Percentiles rank a stretch among this genome's conserved stretches.
phyloP scores from a whole-genome alignment of 2,329 filamentous ascomycete species.

The Periconia sp. region DNA sequence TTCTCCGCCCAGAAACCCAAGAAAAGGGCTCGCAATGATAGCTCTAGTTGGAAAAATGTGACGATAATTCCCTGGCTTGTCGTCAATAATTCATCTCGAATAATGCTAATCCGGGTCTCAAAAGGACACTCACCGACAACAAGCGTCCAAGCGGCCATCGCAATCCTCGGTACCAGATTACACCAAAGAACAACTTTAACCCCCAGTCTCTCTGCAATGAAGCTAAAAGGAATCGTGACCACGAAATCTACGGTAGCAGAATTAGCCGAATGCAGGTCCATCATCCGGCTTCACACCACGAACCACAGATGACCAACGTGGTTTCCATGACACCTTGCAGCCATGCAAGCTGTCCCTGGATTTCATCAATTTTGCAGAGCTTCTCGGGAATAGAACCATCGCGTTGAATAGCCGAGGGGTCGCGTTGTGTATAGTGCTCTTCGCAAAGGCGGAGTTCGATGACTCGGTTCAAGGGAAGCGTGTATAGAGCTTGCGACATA shows the following conservation, averaged over 20 bases:
- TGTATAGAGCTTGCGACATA: constrained; percentile 40
- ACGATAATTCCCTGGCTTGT: constrained; percentile 27
- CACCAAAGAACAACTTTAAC: constrained; percentile 36
- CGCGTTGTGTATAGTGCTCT: constrained; percentile 54
- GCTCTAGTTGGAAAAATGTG: constrained; percentile 34
- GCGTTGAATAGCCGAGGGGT: constrained; percentile 43
- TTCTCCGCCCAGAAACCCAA: constrained; percentile 41
- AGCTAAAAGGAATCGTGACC: constrained; percentile 44
- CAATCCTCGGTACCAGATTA: constrained; percentile 39
- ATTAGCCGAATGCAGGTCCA: constrained; percentile 15
- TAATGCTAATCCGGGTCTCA: no score
- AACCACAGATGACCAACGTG: constrained; percentile 43
- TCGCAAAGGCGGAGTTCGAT: constrained; percentile 51
- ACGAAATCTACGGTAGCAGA: constrained; percentile 30
- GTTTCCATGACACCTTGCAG: constrained; percentile 56
- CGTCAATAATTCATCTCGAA: constrained; percentile 3
- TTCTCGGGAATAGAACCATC: constrained; percentile 56
- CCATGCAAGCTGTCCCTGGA: constrained; percentile 60
- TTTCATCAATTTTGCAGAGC: constrained; percentile 60
- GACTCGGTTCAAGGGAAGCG: constrained; percentile 45
- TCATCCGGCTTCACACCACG: constrained; percentile 11
- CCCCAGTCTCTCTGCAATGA: constrained; percentile 38
- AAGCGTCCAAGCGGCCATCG: constrained; percentile 38
- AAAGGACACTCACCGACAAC: constrained; percentile 31
- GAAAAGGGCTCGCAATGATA: constrained; percentile 38